Evolutionary conservation across 495 filamentous ascomycete genomes (phyloP).

Genomic region (Xylaria acuta): DNA sequence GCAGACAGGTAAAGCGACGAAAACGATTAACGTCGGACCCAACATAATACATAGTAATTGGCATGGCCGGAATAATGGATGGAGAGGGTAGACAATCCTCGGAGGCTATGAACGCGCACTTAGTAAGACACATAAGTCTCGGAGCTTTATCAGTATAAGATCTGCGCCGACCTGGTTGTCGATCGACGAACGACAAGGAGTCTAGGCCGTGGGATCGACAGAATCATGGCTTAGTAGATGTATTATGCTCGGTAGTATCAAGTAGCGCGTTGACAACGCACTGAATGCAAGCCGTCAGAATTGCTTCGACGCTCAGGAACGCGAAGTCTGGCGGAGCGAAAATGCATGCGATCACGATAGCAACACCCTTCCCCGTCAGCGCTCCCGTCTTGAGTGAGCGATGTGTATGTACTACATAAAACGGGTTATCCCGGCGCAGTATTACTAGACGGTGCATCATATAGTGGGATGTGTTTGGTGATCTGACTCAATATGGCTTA

Average conservation of each 20-base stretch:
- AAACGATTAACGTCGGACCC: neutral
- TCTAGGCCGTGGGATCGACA: constrained; percentile 23
- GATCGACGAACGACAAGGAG: constrained; percentile 5
- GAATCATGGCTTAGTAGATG: neutral
- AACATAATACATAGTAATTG: neutral
- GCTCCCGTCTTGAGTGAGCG: neutral
- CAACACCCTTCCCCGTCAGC: neutral
- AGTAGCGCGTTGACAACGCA: constrained; percentile 6
- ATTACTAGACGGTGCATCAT: constrained; percentile 4
- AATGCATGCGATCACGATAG: neutral
- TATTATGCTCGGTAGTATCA: neutral
- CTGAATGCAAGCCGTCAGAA: constrained; percentile 2
- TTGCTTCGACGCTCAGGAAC: neutral
- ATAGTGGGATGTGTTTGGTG: neutral
- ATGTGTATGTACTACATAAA: constrained; percentile 1
- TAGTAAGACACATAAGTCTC: neutral
- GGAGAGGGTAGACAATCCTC: neutral
- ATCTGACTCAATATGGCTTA: neutral
- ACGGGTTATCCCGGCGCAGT: neutral
- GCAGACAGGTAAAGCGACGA: neutral
- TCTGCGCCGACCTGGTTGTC: constrained; percentile 1
- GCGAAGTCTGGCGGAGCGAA: neutral
- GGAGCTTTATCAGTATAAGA: constrained; percentile 20
- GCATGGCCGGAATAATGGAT: neutral
- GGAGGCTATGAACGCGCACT: neutral